Percentiles rank a stretch among this genome's conserved stretches.
These are phyloP conservation scores for Pichia paraexigua DNA, from an alignment of 805 yeast species.

Conservation along the genomic window DNA sequence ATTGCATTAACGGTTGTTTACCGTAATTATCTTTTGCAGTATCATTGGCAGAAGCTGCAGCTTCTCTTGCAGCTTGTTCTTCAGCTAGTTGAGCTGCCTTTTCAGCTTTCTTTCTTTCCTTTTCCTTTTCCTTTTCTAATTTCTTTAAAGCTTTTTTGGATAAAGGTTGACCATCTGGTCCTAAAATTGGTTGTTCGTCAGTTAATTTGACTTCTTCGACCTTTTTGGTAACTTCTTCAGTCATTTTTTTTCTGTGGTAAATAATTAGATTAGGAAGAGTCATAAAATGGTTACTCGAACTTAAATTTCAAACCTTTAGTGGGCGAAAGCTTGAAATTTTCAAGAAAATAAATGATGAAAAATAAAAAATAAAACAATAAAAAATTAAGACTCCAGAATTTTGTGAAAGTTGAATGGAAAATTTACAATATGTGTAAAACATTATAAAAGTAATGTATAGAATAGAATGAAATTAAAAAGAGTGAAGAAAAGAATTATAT, in stretches of 20 bases:
- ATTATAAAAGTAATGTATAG: not conserved
- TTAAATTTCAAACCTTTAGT: not conserved
- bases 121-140: slow-evolving; percentile 86
- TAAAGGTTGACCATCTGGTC: slow-evolving; percentile 71
- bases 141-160: slow-evolving; percentile 94
- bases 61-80: slow-evolving; percentile 75
- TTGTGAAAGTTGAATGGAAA: too few relatives aligned
- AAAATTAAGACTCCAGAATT: too few relatives aligned
- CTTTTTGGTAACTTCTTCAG: slow-evolving; percentile 25
- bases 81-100: slow-evolving; percentile 80
- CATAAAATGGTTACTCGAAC: not conserved
- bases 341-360: not conserved
- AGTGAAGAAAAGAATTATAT: not conserved
- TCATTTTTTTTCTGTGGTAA: slow-evolving; percentile 11
- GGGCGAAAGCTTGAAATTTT: not conserved
- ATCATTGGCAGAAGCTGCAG: slow-evolving; percentile 66
- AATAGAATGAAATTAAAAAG: not conserved
- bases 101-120: slow-evolving; percentile 87
- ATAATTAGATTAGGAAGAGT: not conserved
- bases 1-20: slow-evolving; percentile 77
- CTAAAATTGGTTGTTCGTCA: slow-evolving; percentile 21
- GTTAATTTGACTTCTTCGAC: slow-evolving; percentile 20
- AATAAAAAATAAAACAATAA: not conserved
- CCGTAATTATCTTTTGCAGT: slow-evolving; percentile 87
- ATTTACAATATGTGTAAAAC: not conserved